These are phyloP conservation scores for Moricandia moricandioides DNA, from an alignment of 345 rosid species.

Conservation along the genomic window DNA sequence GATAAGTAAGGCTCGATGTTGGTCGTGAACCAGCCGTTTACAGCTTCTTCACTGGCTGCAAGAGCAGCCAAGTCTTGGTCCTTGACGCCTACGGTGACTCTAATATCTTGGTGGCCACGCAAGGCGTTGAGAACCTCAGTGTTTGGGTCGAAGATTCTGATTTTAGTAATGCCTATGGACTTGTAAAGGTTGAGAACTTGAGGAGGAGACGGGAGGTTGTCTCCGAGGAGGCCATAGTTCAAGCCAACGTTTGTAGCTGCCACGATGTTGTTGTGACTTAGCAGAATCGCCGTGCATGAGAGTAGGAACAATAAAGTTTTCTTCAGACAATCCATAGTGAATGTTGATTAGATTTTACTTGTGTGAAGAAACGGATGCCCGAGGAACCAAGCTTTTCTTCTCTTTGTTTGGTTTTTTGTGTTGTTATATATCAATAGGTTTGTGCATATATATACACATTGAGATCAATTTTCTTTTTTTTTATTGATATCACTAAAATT, in stretches of 20 bases:
- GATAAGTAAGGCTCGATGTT: conserved; percentile 34
- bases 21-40: conserved; percentile 18
- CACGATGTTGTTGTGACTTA: background rate
- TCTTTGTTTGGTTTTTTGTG: background rate
- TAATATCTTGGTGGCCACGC: conserved; percentile 17
- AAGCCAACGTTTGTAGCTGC: conserved; percentile 32
- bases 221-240: conserved; percentile 43
- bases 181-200: conserved; percentile 40
- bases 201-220: conserved; percentile 44
- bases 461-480: background rate
- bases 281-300: background rate
- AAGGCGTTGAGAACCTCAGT: conserved; percentile 33
- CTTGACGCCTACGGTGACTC: conserved; percentile 30
- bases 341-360: background rate
- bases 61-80: conserved; percentile 37
- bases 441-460: background rate
- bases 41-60: conserved; percentile 23
- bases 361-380: too few species aligned
- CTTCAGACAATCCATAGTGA: background rate
- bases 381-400: background rate
- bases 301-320: background rate
- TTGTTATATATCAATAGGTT: background rate
- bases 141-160: conserved; percentile 44
- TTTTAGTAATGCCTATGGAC: background rate
- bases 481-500: background rate